phyloP scores from a whole-genome alignment of 2,329 filamentous ascomycete genomes.

The Beauveria medogensis region DNA sequence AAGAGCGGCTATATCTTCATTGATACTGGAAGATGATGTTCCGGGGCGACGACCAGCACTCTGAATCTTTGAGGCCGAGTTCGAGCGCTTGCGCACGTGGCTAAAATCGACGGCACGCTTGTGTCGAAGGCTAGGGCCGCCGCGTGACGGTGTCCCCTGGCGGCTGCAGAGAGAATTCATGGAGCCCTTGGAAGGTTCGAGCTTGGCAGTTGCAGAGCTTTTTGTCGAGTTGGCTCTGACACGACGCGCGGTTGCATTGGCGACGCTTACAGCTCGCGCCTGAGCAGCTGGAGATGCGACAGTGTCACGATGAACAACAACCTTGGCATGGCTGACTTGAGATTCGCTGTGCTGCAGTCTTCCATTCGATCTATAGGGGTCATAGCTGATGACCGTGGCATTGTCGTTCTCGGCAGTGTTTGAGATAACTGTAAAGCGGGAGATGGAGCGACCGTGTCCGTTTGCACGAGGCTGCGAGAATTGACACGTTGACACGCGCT shows the following conservation, averaged over 20 bases:
- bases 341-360: slow-evolving; percentile 31
- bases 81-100: slow-evolving; percentile 34
- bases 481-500: slow-evolving; percentile 53
- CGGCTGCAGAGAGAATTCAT: slow-evolving; percentile 43
- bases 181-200: slow-evolving; percentile 32
- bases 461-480: slow-evolving; percentile 41
- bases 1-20: background rate
- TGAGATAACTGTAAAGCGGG: slow-evolving; percentile 58
- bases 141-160: slow-evolving; percentile 34
- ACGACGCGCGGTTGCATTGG: slow-evolving; percentile 21
- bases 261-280: slow-evolving; percentile 28
- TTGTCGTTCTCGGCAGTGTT: slow-evolving; percentile 45
- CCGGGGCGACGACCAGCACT: slow-evolving; percentile 2
- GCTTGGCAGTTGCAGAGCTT: slow-evolving; percentile 21
- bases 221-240: slow-evolving; percentile 22
- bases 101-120: slow-evolving; percentile 50
- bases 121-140: slow-evolving; percentile 35
- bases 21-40: slow-evolving; percentile 5
- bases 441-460: slow-evolving; percentile 46
- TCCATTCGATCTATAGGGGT: slow-evolving; percentile 70
- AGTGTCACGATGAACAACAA: slow-evolving; percentile 56
- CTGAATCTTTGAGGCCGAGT: slow-evolving; percentile 19
- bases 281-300: slow-evolving; percentile 19
- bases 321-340: slow-evolving; percentile 54
- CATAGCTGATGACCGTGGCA: slow-evolving; percentile 59